Evolutionary conservation across 805 yeast genomes (phyloP).

Genomic region (Kregervanrija delftensis): DNA sequence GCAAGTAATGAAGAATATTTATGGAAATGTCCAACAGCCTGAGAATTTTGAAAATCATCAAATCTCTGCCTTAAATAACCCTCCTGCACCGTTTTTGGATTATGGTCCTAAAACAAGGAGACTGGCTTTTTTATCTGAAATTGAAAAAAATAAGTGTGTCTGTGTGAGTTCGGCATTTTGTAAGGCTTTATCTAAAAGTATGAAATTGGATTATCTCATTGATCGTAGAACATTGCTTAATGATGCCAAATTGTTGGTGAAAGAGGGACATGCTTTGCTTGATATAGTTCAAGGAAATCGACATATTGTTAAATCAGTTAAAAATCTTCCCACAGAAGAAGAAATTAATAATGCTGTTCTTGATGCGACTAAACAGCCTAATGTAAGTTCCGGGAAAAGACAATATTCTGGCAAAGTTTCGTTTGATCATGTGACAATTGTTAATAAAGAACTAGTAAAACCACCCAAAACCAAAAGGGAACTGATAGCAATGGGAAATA

Average conservation of each 20-base stretch:
- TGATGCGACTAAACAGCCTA: neutral
- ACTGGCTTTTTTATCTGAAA: slow-evolving; percentile 29
- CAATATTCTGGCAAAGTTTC: slow-evolving; percentile 7
- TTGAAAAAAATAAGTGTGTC: slow-evolving; percentile 39
- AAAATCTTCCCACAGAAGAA: slow-evolving; percentile 13
- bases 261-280: neutral
- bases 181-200: slow-evolving; percentile 32
- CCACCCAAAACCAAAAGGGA: too few species aligned
- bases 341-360: slow-evolving; percentile 4
- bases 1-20: neutral
- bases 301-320: slow-evolving; percentile 9
- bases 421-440: slow-evolving; percentile 4
- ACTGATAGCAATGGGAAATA: too few species aligned
- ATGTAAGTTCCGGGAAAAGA: slow-evolving; percentile 1
- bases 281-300: slow-evolving; percentile 2
- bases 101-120: slow-evolving; percentile 23
- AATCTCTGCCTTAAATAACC: neutral
- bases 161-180: slow-evolving; percentile 36
- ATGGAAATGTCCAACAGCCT: neutral
- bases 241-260: slow-evolving; percentile 32
- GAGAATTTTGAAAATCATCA: too few species aligned
- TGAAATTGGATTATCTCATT: slow-evolving; percentile 33
- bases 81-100: slow-evolving; percentile 12
- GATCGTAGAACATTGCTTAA: slow-evolving; percentile 50
- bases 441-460: neutral